Base-by-base conservation (phyloP, 495 filamentous ascomycete genomes). In the Penicillium malachiteum region DNA sequence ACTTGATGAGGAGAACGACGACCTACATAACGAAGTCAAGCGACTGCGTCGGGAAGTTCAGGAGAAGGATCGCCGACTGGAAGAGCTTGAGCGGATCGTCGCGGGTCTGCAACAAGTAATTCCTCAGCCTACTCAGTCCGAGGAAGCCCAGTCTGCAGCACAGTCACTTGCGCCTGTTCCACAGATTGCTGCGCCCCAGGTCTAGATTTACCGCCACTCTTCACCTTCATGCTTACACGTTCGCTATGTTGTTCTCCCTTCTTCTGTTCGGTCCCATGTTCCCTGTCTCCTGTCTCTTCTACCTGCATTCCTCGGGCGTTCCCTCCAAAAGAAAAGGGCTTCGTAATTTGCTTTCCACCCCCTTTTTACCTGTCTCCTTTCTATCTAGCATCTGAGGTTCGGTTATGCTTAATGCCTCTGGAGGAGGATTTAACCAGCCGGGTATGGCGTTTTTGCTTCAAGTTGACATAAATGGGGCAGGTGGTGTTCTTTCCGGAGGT, bases 11-110 rank as follows among this genome's bases (percentile, higher is more conserved):
- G 75, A 73, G 45, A 72, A 75, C 11, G 75, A 71, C 31, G 81
- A 84, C 58, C 59, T 85, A 16, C 79, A 80, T 16, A 69, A 71
- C n/a, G 84, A 86, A 52, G 63, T 85, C 7, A 84, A 84, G 57
- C 70, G 78, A 48, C 69, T 88, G 42, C 73, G 76, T 45, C 68
- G 65, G 31, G 83, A 87, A 63, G 79, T 81, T 30, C 69, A 81
- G 55, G 76, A 81, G 58, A 78, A 78, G 51, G 76, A 78, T 45
- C 73, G 71, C 7, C 73, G 76, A 8, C 61, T 78, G 37, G 67
- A 74, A 48, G 74, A 78, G 42, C 57, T 78, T 41, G 76, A 78
- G 63, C 66, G 72, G 21, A 71, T 76, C 48, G 76, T 78, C n/a
- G 61, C 71, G 3, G 73, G 67, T 7, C 57, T 78, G 42, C 74